Evolutionary conservation across 2,329 filamentous ascomycete genomes (phyloP), one percentile per base, ranked within the genome.

Genomic region (Fusarium tricinctum): DNA sequence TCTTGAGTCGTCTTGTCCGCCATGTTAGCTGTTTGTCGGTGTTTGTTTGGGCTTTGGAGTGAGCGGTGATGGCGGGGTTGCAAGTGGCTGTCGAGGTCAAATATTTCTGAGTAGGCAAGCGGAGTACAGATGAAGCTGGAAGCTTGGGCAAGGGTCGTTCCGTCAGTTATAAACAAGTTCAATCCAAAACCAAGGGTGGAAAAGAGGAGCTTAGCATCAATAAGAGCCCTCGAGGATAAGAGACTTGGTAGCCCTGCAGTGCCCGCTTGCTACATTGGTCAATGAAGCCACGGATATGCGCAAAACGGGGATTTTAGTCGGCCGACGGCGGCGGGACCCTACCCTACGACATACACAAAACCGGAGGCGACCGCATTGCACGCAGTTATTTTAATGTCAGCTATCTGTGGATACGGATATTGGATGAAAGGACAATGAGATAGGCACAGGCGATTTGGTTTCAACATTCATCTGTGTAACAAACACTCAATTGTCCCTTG

Each of bases 241-340:
- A 66, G 52, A 67, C 54, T 43, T 30, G 43, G 46, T 55, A 72
- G 70, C 70, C 60, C 66, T 70, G 59, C 49, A 49, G 48, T 43
- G 58, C 51, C 54, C 63, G 51, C 54, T 63, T 57, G 48, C 56
- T 63, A 56, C 42, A 51, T 54, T 63, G 46, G 39, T 60, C 56
- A 71, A 72, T 50, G 59, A 73, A 68, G 66, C 61, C 53, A 58
- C 56, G 44, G 50, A 72, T 74, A 71, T 74, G 72, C 72, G 60
- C 50, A 65, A 74, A 74, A 74, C 72, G 72, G 68, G 72, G 61
- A 55, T 45, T 52, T 30, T 13, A 52, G 61, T 65, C 53, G 51
- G 65, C 52, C 61, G 55, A 26, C 43, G 55, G 50, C 52, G 66
- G 44, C 54, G 32, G 52, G 66, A 47, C 43, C 60, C 33, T 62